Base-by-base conservation (phyloP, 1,284 basidiomycete species). In the Ganoderma lucidum region DNA sequence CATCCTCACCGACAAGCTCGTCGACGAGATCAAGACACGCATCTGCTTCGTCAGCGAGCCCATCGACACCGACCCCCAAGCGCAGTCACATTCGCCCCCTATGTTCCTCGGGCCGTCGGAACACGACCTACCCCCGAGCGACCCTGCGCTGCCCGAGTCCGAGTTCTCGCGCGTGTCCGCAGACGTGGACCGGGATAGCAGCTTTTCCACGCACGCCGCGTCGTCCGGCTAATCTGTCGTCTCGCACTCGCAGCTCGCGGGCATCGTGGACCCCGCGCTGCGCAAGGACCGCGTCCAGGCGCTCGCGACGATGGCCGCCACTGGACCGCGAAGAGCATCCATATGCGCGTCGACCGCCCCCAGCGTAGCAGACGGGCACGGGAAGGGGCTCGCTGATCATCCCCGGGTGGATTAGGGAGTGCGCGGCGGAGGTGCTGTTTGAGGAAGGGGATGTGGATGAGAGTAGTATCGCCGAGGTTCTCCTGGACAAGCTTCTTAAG, bases 341-440 rank as follows among this genome's bases (percentile, higher is more conserved):
- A 85, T 14, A 83, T 94, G 78, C 85, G 84, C 3, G 90, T 94
- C 17, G 80, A 85, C 92, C 93, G 37, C 91, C 92, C 4, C 75
- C 81, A 0, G 82, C 87, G 28, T 90, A 92, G 76, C 89, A 89
- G 74, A 82, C 83, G 6, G 90, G 91, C 0, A 93, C 91, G 0
- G 92, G 92, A 0, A 81, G 85, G n/a, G 95, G 95, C 0, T 93
- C 91, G 0, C 81, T 99, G 45, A 84, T 93, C 56, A 89, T 99
- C 53, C 97, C 97, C 0, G 97, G 97, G 0, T 99, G 98, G 97
- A 86, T 99, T 32, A 84, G 97, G 45, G 96, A 98, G 78, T 86
- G 96, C 9, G 94, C 94, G 0, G 91, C 95, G 3, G 97, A 99
- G 78, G 86, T 97, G 4, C 83, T 99, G 1, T 98, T 98, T 73